Percentiles rank a stretch among this genome's conserved stretches.
Conservation (phyloP, 1,139 yeast species). For the Candida glucosophila region DNA sequence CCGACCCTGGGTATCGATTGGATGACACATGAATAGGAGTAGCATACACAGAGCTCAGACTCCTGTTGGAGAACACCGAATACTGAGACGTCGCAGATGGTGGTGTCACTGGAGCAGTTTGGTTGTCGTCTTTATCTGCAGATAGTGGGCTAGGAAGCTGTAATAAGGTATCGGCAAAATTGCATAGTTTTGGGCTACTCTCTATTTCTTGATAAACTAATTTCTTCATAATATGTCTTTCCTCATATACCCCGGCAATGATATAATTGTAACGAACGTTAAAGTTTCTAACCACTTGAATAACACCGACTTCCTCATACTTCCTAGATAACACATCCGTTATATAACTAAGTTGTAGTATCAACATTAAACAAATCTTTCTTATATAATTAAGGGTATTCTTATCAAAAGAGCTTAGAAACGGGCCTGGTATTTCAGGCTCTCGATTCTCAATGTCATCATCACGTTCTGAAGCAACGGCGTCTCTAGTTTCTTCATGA, state of each 20-base stretch:
- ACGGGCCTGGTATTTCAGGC: slow-evolving; percentile 40
- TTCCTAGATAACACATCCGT: slow-evolving; percentile 51
- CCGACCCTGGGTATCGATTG: slow-evolving; percentile 4
- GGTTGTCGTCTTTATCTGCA: slow-evolving; percentile 4
- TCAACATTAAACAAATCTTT: slow-evolving; percentile 36
- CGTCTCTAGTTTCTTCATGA: neutral
- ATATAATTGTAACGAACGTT: slow-evolving; percentile 16
- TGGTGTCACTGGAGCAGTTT: slow-evolving; percentile 28
- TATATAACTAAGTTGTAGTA: slow-evolving; percentile 36
- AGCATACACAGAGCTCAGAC: slow-evolving; percentile 17
- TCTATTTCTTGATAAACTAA: slow-evolving; percentile 2
- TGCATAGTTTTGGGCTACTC: slow-evolving; percentile 9
- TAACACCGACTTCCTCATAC: slow-evolving; percentile 37
- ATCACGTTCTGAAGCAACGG: slow-evolving; percentile 4
- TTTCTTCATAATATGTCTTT: slow-evolving; percentile 12
- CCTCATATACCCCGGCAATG: slow-evolving; percentile 19
- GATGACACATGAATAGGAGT: slow-evolving; percentile 20
- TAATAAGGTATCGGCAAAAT: slow-evolving; percentile 19
- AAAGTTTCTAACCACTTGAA: slow-evolving; percentile 30
- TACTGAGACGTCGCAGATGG: slow-evolving; percentile 36
- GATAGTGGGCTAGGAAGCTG: slow-evolving; percentile 15
- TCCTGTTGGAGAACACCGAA: slow-evolving; percentile 27
- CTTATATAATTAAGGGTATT: slow-evolving; percentile 34
- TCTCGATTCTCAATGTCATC: slow-evolving; percentile 26
- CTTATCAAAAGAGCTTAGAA: slow-evolving; percentile 42